phyloP scores from a whole-genome alignment of 2,329 filamentous ascomycete species.

The Aspergillus flavus region DNA sequence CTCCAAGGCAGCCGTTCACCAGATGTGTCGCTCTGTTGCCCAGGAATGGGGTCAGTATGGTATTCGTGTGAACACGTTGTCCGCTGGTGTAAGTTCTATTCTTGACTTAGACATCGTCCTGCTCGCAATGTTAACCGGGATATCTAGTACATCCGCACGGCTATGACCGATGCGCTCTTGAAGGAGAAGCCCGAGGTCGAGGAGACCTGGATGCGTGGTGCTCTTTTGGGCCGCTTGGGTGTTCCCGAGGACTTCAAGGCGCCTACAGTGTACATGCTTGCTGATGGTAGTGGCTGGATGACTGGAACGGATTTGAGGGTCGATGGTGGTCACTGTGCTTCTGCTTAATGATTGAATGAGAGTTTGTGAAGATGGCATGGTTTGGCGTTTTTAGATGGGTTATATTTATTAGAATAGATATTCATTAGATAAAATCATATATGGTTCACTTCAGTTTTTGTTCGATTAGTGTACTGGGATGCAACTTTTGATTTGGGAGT shows the following conservation, averaged over 20 bases:
- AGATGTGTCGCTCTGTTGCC: constrained; percentile 52
- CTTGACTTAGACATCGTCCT: too few species aligned
- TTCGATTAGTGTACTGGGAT: neutral
- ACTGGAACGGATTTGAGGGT: constrained; percentile 43
- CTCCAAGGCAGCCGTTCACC: constrained; percentile 53
- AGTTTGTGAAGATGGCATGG: neutral
- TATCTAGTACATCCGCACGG: constrained; percentile 50
- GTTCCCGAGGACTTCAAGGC: constrained; percentile 47
- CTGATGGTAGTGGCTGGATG: constrained; percentile 44
- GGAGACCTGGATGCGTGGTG: constrained; percentile 57
- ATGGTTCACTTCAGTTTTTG: neutral
- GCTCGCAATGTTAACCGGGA: neutral
- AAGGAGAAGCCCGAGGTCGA: constrained; percentile 53
- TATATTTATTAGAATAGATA: neutral
- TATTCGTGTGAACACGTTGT: constrained; percentile 80
- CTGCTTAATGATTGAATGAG: constrained; percentile 23
- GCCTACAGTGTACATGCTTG: constrained; percentile 39
- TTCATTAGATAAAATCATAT: neutral
- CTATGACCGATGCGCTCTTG: constrained; percentile 52
- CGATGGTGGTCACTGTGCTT: constrained; percentile 44
- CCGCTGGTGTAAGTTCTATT: constrained; percentile 59
- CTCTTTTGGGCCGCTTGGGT: constrained; percentile 53
- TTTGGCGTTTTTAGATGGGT: constrained; percentile 5
- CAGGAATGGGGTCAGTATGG: constrained; percentile 59
- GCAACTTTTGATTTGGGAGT: too few species aligned